Conservation (phyloP, 129 eudicot genomes). For the Centella asiatica region DNA sequence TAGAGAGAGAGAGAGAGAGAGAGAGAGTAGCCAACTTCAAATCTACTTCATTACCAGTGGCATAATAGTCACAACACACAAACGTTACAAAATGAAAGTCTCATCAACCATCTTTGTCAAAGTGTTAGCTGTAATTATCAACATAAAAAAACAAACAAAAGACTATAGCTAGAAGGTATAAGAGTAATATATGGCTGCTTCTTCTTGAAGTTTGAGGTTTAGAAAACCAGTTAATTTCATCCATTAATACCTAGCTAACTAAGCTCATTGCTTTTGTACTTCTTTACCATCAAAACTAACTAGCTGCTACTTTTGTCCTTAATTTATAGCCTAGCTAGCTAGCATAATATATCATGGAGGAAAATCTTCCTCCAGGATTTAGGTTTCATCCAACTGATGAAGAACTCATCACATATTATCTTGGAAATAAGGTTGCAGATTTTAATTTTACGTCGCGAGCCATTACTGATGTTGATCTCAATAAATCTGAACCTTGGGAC, state of each 20-base stretch:
- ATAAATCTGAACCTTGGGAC: conserved; percentile 94
- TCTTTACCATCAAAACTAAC: too few species aligned
- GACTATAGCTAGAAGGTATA: too few species aligned
- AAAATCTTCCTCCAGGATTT: conserved; percentile 91
- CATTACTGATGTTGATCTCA: conserved; percentile 83
- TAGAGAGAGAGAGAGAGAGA: too few species aligned
- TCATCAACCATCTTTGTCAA: conserved; percentile 49
- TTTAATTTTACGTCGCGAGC: conserved; percentile 62
- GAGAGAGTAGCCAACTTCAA: not conserved
- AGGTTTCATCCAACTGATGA: conserved; percentile 93
- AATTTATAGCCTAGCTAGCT: too few species aligned
- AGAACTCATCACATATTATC: conserved; percentile 85
- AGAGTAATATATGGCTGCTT: conserved; percentile 36
- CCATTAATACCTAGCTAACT: conserved; percentile 16
- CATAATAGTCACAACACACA: not conserved
- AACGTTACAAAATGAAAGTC: conserved; percentile 6
- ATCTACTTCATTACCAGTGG: not conserved
- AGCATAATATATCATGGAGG: conserved; percentile 33
- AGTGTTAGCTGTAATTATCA: conserved; percentile 42
- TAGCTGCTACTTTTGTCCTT: too few species aligned
- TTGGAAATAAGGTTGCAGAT: conserved; percentile 59
- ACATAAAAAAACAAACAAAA: conserved; percentile 20
- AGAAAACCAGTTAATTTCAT: conserved; percentile 20
- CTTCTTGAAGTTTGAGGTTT: conserved; percentile 42
- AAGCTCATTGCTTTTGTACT: conserved; percentile 19